Conservation (phyloP, 1,139 yeast species). For the Maudiozyma humilis region DNA sequence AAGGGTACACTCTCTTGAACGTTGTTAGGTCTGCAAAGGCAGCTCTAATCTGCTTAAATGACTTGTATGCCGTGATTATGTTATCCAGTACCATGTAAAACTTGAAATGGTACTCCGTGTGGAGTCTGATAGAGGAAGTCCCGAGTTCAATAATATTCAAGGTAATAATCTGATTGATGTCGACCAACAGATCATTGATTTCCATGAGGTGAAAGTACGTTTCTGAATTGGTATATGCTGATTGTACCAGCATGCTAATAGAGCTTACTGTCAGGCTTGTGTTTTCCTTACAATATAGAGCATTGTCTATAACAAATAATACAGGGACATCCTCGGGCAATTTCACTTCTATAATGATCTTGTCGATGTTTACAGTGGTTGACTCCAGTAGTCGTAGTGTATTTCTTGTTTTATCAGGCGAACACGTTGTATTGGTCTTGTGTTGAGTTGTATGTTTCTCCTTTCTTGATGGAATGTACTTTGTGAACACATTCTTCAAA, state of each 20-base stretch:
- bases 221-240: constrained; percentile 22
- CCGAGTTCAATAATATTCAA: constrained; percentile 9
- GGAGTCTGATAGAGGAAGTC: constrained; percentile 18
- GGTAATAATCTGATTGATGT: constrained; percentile 5
- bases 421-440: background rate
- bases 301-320: constrained; percentile 12
- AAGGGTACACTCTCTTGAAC: constrained; percentile 36
- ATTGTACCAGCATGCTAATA: constrained; percentile 18
- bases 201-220: constrained; percentile 21
- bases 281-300: constrained; percentile 7
- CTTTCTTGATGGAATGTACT: constrained; percentile 1
- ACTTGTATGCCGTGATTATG: constrained; percentile 51
- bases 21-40: constrained; percentile 41
- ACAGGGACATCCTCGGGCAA: constrained; percentile 23
- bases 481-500: constrained; percentile 4
- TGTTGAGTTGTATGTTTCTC: background rate
- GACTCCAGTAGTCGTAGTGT: constrained; percentile 1
- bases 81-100: constrained; percentile 63
- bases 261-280: constrained; percentile 9
- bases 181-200: constrained; percentile 13
- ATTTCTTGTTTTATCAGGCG: background rate
- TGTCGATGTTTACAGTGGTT: constrained; percentile 12
- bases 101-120: constrained; percentile 45
- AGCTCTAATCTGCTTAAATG: constrained; percentile 45
- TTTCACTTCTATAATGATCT: constrained; percentile 18